Evolutionary conservation across 495 filamentous ascomycete genomes (phyloP), one percentile per base, ranked within the genome.

Genomic region (Cercophora scortea): DNA sequence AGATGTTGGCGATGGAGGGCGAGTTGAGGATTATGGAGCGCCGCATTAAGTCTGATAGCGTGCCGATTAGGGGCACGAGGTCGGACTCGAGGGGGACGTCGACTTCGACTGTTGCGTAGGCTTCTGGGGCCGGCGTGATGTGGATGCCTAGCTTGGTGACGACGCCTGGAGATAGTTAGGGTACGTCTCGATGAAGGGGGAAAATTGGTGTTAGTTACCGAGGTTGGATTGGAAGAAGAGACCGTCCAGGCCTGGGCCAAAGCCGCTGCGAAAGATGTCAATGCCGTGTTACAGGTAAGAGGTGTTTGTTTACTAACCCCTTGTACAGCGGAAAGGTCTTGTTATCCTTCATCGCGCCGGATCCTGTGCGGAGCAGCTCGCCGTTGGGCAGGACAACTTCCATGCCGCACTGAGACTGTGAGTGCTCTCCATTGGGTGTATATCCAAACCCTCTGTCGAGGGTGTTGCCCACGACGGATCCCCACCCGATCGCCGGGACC

Each of bases 401-500:
- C 53, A 80, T 57, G 7, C 74, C 76, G 7, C 66, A 67, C 39
- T 74, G 68, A 50, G 61, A 64, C 36, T 74, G 74, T 55, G 74
- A 73, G 45, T 80, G 77, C 7, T 72, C 65, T 10, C 72, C 76
- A 46, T 71, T 70, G n/a, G 71, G 67, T 39, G 71, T 72, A 53
- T 75, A 75, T 15, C 73, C 72, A 56, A 69, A 57, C 10, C 70
- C 68, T 12, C 70, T 60, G 44, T 75, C 72, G 4, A 75, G 57
- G 6, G 70, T 62, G 67, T 83, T 82, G 25, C 80, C 79, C 16
- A 82, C 42, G 3, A 81, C 74, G 13, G 74, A 78, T 4, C 79
- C 80, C 61, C 80, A 77, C 39, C 78, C 79, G n/a, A 83, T 59
- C 45, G 74, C 74, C 7, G 80, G 77, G 4, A 68, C 71, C 55